Evolutionary conservation across 1,284 basidiomycete species (phyloP).

Genomic region (Fomitopsis palustris): DNA sequence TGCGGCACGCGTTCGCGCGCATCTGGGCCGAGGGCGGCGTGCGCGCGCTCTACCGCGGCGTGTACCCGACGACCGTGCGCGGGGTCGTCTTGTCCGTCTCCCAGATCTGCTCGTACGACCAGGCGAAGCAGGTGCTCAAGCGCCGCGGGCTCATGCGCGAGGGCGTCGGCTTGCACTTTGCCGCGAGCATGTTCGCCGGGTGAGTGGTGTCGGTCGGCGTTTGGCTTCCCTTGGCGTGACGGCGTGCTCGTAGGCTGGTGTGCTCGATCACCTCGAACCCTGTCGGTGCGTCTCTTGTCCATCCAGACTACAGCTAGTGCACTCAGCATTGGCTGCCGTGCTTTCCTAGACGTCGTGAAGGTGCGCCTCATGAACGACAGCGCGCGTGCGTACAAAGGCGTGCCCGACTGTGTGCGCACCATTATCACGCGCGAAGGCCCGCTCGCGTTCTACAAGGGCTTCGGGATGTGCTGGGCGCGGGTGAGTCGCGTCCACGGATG

Average conservation of each 20-base stretch:
- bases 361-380: constrained; percentile 41
- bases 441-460: constrained; percentile 36
- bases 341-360: constrained; percentile 33
- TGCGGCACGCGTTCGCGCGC: constrained; percentile 30
- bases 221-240: not conserved
- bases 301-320: not conserved
- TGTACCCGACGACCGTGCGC: constrained; percentile 33
- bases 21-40: constrained; percentile 34
- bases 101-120: constrained; percentile 39
- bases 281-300: constrained; percentile 25
- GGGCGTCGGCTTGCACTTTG: constrained; percentile 32
- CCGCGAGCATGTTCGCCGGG: constrained; percentile 35
- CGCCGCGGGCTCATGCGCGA: constrained; percentile 30
- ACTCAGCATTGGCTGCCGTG: not conserved
- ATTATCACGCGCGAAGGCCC: constrained; percentile 32
- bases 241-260: constrained; percentile 24
- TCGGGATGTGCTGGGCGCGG: constrained; percentile 38
- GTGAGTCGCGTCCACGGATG: constrained; percentile 25
- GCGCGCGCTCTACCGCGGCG: constrained; percentile 33
- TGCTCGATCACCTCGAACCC: constrained; percentile 39
- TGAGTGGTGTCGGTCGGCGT: constrained; percentile 12
- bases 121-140: constrained; percentile 36
- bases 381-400: constrained; percentile 27
- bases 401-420: constrained; percentile 29
- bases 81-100: constrained; percentile 34